Evolutionary conservation across 108 stramenopile species (phyloP), one percentile per base, ranked within the genome.

Genomic region (Pseudonitzschia pungens): DNA sequence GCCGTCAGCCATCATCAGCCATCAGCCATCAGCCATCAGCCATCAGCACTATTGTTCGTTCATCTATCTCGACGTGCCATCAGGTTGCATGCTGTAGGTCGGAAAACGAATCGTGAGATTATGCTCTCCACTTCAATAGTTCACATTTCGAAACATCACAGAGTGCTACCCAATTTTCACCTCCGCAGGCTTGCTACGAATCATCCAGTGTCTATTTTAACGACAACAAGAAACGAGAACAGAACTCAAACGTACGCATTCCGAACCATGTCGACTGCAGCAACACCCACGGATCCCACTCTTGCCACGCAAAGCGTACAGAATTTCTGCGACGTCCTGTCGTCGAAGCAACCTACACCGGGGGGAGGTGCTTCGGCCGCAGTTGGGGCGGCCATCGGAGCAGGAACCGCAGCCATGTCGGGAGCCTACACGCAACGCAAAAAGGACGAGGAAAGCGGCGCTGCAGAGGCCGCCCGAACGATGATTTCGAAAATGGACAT

Each of bases 301-400:
- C 36, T 57, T 0, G 60, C 73, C 65, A 68, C 40, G 33, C 73
- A 73, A 52, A 75, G 63, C 33, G 56, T 90, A 27, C 76, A 84
- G 27, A 75, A 85, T 51, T 89, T 91, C 65, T 78, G 87, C 55
- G 70, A 69, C 29, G 36, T 70, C 16, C 76, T 92, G 21, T 73
- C 89, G 10, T 77, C 88, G 22, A 92, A 92, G 64, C 87, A 88
- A 74, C 87, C 91, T 12, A 89, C 89, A 11, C 91, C 91, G 0
- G 91, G 91, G 18, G 91, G 91, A 67, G 91, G 91, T 42, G 88
- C 91, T 4, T 87, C 91, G 4, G 91, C 91, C 24, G 91, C 91
- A 0, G 77, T 92, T 2, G 77, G 81, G 4, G 91, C 91, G n/a
- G 84, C 89, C 16, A 77, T 92, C 28, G 91, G 91, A 20, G 81